Conservation (phyloP, 1,284 basidiomycete genomes). For the Microbotryum scabiosae region DNA sequence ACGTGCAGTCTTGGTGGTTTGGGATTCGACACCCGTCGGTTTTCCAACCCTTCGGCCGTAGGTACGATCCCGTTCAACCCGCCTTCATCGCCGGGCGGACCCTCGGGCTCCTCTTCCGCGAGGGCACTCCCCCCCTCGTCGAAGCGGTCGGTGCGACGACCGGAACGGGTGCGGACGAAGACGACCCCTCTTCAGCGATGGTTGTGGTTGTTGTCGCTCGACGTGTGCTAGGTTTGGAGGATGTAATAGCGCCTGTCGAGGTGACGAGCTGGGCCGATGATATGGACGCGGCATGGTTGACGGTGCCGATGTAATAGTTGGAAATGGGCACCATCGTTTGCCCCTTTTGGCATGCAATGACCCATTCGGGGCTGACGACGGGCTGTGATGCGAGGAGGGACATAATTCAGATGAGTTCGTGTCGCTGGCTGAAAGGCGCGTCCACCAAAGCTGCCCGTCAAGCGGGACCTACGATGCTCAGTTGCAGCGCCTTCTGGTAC, state of each 20-base stretch:
- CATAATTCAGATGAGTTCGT: not conserved
- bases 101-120: slow-evolving; percentile 1
- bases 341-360: slow-evolving; percentile 34
- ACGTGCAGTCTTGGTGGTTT: too few relatives aligned
- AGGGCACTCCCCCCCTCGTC: not conserved
- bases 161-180: not conserved
- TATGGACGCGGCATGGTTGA: slow-evolving; percentile 31
- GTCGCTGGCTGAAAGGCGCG: not conserved
- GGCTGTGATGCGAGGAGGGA: slow-evolving; percentile 19
- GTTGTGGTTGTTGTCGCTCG: not conserved
- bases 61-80: too few relatives aligned
- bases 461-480: slow-evolving; percentile 51
- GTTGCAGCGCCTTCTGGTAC: slow-evolving; percentile 79
- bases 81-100: not conserved
- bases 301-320: slow-evolving; percentile 26
- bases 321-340: slow-evolving; percentile 37
- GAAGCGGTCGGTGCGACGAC: not conserved
- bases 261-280: slow-evolving; percentile 29
- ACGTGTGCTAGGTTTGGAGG: not conserved
- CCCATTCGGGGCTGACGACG: slow-evolving; percentile 37
- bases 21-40: too few relatives aligned
- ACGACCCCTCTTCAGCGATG: not conserved
- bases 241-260: slow-evolving; percentile 1
- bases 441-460: slow-evolving; percentile 5
- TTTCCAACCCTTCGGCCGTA: too few relatives aligned